Percentiles rank a stretch among this genome's conserved stretches.
Evolutionary conservation across 2,329 filamentous ascomycete genomes (phyloP).

Genomic region (Cytospora leucostoma): DNA sequence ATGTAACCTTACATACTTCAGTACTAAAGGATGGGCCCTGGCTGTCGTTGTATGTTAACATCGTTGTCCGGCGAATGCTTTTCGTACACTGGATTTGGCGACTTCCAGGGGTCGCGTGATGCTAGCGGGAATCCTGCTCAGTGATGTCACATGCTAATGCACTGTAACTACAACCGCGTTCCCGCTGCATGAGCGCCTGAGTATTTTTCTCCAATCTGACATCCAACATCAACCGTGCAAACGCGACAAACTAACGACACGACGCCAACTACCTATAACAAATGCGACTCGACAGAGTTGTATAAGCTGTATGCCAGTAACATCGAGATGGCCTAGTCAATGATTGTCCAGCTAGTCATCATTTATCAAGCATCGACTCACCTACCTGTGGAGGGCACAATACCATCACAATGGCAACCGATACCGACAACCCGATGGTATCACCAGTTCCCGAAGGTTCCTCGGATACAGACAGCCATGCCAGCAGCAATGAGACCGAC

Average conservation of each 20-base stretch:
- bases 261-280: neutral
- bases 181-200: neutral
- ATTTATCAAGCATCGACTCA: neutral
- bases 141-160: constrained; percentile 27
- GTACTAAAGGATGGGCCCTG: too few species aligned
- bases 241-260: neutral
- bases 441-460: constrained; percentile 35
- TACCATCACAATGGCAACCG: constrained; percentile 31
- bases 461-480: constrained; percentile 39
- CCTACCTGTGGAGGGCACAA: constrained; percentile 18
- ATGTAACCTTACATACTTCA: too few species aligned
- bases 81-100: too few species aligned
- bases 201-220: neutral
- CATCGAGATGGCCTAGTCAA: neutral
- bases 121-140: neutral
- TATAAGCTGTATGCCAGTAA: neutral
- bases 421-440: constrained; percentile 29
- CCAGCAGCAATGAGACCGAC: constrained; percentile 41
- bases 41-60: too few species aligned
- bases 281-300: neutral
- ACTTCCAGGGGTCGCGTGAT: neutral
- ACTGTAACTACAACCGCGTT: neutral
- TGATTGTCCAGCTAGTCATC: neutral
- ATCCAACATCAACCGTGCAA: neutral
- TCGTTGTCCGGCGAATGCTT: too few species aligned